These are phyloP conservation scores for Exidia glandulosa DNA, from an alignment of 768 basidiomycete species.

Conservation along the genomic window DNA sequence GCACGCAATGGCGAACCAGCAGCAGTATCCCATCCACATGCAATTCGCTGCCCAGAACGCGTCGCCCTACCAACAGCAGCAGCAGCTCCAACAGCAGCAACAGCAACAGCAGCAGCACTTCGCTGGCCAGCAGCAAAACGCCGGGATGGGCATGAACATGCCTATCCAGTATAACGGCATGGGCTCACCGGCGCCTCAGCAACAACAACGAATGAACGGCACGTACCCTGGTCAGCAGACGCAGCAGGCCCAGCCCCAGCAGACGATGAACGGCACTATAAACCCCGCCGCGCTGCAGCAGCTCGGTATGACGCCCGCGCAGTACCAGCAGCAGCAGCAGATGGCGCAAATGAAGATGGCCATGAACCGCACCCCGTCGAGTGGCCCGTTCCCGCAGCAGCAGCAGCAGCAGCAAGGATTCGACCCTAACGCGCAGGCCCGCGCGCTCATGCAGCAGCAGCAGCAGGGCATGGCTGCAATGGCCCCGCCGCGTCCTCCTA, in stretches of 20 bases:
- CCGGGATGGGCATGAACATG: too few species aligned
- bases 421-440: neutral
- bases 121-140: conserved; percentile 1
- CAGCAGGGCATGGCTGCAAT: neutral
- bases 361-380: neutral
- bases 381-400: neutral
- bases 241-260: neutral
- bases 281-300: neutral
- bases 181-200: conserved; percentile 1
- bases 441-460: neutral
- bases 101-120: conserved; percentile 9
- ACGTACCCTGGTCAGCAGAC: neutral
- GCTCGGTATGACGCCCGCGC: neutral
- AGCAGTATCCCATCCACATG: conserved; percentile 2
- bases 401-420: conserved; percentile 1
- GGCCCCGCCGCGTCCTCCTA: conserved; percentile 11
- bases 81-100: conserved; percentile 5
- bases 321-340: neutral
- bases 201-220: neutral
- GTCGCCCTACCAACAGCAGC: conserved; percentile 6
- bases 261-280: conserved; percentile 9
- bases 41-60: neutral
- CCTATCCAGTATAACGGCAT: too few species aligned
- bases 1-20: neutral
- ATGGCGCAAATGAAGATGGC: neutral